These are phyloP conservation scores for Kluyveromyces lactis DNA, from an alignment of 805 yeast genomes.

Conservation along the genomic window DNA sequence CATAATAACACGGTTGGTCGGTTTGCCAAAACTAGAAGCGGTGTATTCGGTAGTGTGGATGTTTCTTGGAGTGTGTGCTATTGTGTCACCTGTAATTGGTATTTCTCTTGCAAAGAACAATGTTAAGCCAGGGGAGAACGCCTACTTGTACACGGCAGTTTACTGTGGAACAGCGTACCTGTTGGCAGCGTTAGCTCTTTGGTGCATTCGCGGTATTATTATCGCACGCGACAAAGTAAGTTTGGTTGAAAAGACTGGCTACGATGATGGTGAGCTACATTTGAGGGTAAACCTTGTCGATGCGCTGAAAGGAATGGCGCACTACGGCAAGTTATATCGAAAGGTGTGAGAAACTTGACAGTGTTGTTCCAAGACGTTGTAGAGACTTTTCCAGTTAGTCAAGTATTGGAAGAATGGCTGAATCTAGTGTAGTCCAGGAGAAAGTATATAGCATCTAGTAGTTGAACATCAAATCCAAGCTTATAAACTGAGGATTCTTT, in stretches of 20 bases:
- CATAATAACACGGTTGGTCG: conserved; percentile 43
- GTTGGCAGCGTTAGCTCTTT: conserved; percentile 36
- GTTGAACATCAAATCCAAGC: too few relatives aligned
- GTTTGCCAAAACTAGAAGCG: conserved; percentile 44
- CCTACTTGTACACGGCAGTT: conserved; percentile 45
- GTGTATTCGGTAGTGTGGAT: conserved; percentile 46
- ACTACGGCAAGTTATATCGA: conserved; percentile 5
- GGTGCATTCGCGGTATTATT: conserved; percentile 46
- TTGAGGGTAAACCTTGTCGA: conserved; percentile 9
- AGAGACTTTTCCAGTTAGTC: too few relatives aligned
- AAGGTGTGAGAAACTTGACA: too few relatives aligned
- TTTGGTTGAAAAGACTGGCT: conserved; percentile 16
- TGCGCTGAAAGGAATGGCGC: conserved; percentile 4
- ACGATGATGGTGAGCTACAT: conserved; percentile 23
- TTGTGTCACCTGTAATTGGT: conserved; percentile 57
- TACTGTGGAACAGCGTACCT: conserved; percentile 50
- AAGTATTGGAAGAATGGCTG: too few relatives aligned
- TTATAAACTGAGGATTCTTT: neutral
- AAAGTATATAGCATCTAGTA: too few relatives aligned
- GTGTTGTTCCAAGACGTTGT: conserved; percentile 4
- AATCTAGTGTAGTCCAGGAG: too few relatives aligned
- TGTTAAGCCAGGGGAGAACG: conserved; percentile 26
- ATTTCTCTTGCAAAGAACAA: conserved; percentile 34
- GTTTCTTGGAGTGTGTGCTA: conserved; percentile 38
- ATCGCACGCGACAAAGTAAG: conserved; percentile 39